These are phyloP conservation scores for Cerrena zonata DNA, from an alignment of 1,284 basidiomycete species.

Conservation along the genomic window DNA sequence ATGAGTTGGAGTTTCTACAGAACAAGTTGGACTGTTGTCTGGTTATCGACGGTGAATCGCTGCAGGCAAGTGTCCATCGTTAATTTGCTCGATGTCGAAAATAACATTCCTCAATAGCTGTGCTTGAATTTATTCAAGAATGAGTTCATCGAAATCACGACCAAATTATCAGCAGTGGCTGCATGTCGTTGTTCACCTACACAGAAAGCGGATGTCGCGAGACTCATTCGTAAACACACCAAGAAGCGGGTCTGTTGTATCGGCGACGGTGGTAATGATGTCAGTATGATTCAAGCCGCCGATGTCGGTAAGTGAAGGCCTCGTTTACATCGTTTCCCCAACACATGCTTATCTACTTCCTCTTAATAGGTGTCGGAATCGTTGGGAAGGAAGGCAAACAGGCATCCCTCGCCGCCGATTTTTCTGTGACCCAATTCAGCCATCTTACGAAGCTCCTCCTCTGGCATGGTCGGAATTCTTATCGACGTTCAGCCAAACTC, in stretches of 20 bases:
- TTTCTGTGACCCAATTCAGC: slow-evolving; percentile 95
- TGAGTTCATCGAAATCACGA: slow-evolving; percentile 93
- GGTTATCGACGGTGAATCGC: slow-evolving; percentile 96
- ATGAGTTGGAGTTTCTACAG: slow-evolving; percentile 91
- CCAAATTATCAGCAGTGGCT: slow-evolving; percentile 92
- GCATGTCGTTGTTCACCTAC: slow-evolving; percentile 98
- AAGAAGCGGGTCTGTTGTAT: slow-evolving; percentile 97
- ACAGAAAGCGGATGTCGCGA: slow-evolving; percentile 96
- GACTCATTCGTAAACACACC: slow-evolving; percentile 84
- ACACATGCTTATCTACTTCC: not conserved
- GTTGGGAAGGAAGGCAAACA: slow-evolving; percentile 99
- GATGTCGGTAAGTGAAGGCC: slow-evolving; percentile 70
- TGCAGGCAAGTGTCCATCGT: slow-evolving; percentile 75
- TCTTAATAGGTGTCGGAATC: slow-evolving; percentile 79
- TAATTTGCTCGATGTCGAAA: slow-evolving; percentile 2
- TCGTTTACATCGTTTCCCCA: not conserved
- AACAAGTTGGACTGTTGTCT: slow-evolving; percentile 95
- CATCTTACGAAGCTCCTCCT: slow-evolving; percentile 91
- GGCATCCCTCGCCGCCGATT: slow-evolving; percentile 95
- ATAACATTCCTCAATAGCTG: slow-evolving; percentile 53
- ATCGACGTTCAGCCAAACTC: slow-evolving; percentile 94
- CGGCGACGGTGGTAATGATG: slow-evolving; percentile 91
- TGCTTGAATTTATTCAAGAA: slow-evolving; percentile 85
- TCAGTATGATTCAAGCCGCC: slow-evolving; percentile 93
- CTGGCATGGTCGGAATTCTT: slow-evolving; percentile 96